phyloP scores from a whole-genome alignment of 768 basidiomycete genomes.

The Holtermanniella nyarrowii region DNA sequence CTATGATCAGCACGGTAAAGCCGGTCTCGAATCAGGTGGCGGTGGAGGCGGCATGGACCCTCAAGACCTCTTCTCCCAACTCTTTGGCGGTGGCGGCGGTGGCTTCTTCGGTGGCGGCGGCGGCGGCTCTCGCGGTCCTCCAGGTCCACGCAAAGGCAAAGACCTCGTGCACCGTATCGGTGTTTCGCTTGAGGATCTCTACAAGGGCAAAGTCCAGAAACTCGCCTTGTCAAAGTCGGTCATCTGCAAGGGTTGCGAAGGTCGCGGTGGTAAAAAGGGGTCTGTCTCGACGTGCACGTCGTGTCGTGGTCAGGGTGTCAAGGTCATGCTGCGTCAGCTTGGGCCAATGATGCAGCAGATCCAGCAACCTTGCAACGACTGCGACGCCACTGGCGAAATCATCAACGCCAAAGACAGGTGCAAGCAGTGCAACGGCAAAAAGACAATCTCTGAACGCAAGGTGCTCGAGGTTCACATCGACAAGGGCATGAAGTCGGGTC shows the following conservation, averaged over 20 bases:
- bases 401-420: conserved; percentile 91
- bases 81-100: conserved; percentile 53
- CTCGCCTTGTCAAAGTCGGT: conserved; percentile 91
- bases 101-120: conserved; percentile 49
- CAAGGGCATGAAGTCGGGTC: conserved; percentile 94
- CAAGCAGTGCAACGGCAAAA: conserved; percentile 83
- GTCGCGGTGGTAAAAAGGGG: conserved; percentile 95
- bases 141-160: conserved; percentile 83
- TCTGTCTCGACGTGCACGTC: conserved; percentile 67
- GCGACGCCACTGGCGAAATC: conserved; percentile 83
- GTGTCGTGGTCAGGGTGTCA: conserved; percentile 84
- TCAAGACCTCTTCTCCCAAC: conserved; percentile 94
- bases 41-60: conserved; percentile 64
- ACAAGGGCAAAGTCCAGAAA: conserved; percentile 97
- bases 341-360: conserved; percentile 99
- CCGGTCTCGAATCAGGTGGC: conserved; percentile 48
- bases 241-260: conserved; percentile 85
- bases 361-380: conserved; percentile 88
- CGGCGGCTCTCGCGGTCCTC: conserved; percentile 42
- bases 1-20: conserved; percentile 88
- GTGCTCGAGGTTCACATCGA: conserved; percentile 69
- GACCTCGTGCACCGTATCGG: conserved; percentile 95
- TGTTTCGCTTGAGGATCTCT: conserved; percentile 94
- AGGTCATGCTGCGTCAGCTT: conserved; percentile 86
- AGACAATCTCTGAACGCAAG: conserved; percentile 87